These are phyloP conservation scores for Jackrogersella minutella DNA, from an alignment of 495 filamentous ascomycete genomes.

Conservation along the genomic window DNA sequence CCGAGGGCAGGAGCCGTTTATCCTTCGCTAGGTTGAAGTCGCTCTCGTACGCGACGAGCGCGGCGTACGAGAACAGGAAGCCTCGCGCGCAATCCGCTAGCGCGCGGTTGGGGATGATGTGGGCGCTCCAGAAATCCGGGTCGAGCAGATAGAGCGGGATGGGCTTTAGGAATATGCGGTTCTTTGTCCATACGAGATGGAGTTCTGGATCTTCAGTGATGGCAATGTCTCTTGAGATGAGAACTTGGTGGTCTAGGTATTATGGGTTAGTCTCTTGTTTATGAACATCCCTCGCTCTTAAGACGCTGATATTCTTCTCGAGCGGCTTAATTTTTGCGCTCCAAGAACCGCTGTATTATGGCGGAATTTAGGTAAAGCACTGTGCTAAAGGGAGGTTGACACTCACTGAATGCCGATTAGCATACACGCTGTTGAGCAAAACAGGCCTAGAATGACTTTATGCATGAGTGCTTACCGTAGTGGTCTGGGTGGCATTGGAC, in stretches of 20 bases:
- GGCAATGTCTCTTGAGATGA: conserved; percentile 53
- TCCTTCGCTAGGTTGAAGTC: conserved; percentile 54
- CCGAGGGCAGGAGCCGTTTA: conserved; percentile 47
- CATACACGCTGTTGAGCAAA: background rate
- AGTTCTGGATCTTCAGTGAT: conserved; percentile 53
- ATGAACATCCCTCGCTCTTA: background rate
- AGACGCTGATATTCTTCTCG: background rate
- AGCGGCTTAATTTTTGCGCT: background rate
- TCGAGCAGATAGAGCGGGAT: conserved; percentile 54
- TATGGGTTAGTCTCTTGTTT: conserved; percentile 11
- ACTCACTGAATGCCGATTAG: conserved; percentile 22
- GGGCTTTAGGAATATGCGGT: conserved; percentile 56
- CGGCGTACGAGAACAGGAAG: conserved; percentile 55
- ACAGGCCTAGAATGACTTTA: background rate
- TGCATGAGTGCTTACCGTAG: conserved; percentile 43
- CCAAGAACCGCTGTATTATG: background rate
- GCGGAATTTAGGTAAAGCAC: background rate
- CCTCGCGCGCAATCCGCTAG: conserved; percentile 49
- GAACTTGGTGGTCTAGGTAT: conserved; percentile 49
- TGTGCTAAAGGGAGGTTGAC: background rate
- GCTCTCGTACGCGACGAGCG: conserved; percentile 54
- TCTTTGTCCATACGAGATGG: conserved; percentile 53
- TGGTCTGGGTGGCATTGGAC: conserved; percentile 55
- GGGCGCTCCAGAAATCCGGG: conserved; percentile 49
- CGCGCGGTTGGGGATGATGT: conserved; percentile 28